Evolutionary conservation across 441 rosid species (phyloP), one percentile per base, ranked within the genome.

Genomic region (Oxalis stricta): DNA sequence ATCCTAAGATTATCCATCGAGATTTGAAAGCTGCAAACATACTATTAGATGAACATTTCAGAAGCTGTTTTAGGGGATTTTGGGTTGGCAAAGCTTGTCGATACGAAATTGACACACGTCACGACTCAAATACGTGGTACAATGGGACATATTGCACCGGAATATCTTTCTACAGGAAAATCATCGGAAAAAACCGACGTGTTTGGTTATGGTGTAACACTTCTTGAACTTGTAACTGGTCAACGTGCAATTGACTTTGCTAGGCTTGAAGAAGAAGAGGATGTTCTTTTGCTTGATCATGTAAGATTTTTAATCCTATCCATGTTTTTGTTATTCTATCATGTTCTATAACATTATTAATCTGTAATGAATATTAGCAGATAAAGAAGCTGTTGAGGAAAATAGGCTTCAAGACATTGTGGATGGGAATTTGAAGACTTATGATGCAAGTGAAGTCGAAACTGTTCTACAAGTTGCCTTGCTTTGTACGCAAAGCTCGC

Each of bases 401-500:
- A 56, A 80, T 35, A 69, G 96, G 49, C 73, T 85, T 0, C 63
- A 71, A 19, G 94, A 80, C 83, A 69, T 82, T 12, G 94, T 82
- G 39, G 96, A 89, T 44, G 41, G 61, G 36, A 78, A 73, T 60
- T 59, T 85, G 69, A 51, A 49, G 41, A 55, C 41, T 5, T 82
- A 71, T 20, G 79, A 76, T 11, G 48, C 51, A 0, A 46, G 72
- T 42, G 93, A 85, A 73, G 98, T 85, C 0, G 82, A 75, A 75
- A 83, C 66, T 0, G 66, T 81, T 0, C 55, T 85, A 7, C 81
- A 71, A 47, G 98, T 85, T 41, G 95, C 95, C 12, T 44, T 91
- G 63, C 78, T 91, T 0, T 83, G 95, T 61, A 67, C 88, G 1
- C 93, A 86, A 46, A 69, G 82, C 64, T 58, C 70, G 11, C 94